These are phyloP conservation scores for Russula sp. DNA, from an alignment of 768 basidiomycete genomes.

Conservation along the genomic window DNA sequence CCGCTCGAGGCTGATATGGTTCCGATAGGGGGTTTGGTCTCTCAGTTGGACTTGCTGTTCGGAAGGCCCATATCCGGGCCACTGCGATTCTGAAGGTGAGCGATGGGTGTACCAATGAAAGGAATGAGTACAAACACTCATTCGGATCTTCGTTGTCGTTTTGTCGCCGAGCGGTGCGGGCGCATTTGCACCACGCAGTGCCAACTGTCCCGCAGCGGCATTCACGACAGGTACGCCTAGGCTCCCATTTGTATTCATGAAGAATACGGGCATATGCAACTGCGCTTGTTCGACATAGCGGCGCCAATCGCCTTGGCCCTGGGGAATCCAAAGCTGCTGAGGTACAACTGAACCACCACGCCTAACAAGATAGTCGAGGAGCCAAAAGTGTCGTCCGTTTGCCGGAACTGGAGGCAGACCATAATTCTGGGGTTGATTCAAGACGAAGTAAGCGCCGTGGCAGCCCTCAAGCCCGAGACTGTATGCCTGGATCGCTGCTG, in stretches of 20 bases:
- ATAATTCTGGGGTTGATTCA: background rate
- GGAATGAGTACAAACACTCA: constrained; percentile 3
- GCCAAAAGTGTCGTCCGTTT: background rate
- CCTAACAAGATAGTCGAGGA: constrained; percentile 8
- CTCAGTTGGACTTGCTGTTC: constrained; percentile 12
- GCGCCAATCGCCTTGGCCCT: constrained; percentile 11
- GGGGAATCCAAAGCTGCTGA: constrained; percentile 14
- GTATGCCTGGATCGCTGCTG: background rate
- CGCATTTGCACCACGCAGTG: background rate
- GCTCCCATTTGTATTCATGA: background rate
- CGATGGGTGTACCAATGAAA: background rate
- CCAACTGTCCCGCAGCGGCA: constrained; percentile 11
- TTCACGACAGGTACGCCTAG: constrained; percentile 11
- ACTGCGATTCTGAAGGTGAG: constrained; percentile 3
- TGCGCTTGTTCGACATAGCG: constrained; percentile 15
- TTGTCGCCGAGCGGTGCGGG: constrained; percentile 9
- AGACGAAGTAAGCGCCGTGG: background rate
- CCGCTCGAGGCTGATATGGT: background rate
- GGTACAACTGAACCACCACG: constrained; percentile 12
- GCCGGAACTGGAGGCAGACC: background rate
- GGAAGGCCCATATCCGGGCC: constrained; percentile 7
- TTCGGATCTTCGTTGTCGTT: constrained; percentile 5
- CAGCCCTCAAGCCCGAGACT: too few relatives aligned
- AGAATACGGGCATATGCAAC: constrained; percentile 12
- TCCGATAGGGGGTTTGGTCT: background rate